Evolutionary conservation across 2,329 filamentous ascomycete species (phyloP).

Genomic region (Zarea fungicola): DNA sequence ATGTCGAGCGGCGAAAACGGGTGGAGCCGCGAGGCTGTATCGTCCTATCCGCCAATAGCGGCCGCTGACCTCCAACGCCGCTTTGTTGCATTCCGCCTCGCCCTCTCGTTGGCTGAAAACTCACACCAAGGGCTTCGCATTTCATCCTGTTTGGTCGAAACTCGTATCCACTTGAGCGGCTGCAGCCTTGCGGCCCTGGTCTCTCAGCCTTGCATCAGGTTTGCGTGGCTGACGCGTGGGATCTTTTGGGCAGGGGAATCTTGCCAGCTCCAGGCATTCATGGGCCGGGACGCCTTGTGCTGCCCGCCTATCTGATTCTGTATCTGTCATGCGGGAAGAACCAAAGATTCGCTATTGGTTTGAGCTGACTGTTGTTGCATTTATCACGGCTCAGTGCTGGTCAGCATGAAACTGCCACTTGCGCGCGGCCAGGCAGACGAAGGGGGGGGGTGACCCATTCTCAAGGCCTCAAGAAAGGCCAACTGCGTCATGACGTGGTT

Average conservation of each 20-base stretch:
- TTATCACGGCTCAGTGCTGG: not conserved
- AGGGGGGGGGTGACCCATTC: too few relatives aligned
- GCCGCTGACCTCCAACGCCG: not conserved
- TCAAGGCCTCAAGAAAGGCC: too few relatives aligned
- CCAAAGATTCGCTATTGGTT: not conserved
- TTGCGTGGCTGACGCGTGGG: conserved; percentile 3
- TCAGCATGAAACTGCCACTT: not conserved
- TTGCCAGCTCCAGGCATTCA: conserved; percentile 4
- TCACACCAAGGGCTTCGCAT: not conserved
- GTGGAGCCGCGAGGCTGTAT: conserved; percentile 4
- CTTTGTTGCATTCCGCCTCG: not conserved
- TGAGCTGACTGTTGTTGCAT: not conserved
- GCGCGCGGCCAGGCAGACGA: too few relatives aligned
- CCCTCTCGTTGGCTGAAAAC: not conserved
- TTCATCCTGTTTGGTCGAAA: not conserved
- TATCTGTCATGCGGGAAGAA: not conserved
- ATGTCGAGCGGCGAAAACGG: not conserved
- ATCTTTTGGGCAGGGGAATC: not conserved
- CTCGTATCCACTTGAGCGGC: not conserved
- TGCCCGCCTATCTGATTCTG: not conserved
- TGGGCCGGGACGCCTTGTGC: not conserved
- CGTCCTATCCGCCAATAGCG: not conserved
- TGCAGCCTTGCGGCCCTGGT: not conserved
- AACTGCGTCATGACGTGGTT: too few relatives aligned
- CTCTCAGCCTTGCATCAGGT: not conserved